Base-by-base conservation (phyloP, 2,329 filamentous ascomycete genomes). In the Graphiopsis chlorocephala region DNA sequence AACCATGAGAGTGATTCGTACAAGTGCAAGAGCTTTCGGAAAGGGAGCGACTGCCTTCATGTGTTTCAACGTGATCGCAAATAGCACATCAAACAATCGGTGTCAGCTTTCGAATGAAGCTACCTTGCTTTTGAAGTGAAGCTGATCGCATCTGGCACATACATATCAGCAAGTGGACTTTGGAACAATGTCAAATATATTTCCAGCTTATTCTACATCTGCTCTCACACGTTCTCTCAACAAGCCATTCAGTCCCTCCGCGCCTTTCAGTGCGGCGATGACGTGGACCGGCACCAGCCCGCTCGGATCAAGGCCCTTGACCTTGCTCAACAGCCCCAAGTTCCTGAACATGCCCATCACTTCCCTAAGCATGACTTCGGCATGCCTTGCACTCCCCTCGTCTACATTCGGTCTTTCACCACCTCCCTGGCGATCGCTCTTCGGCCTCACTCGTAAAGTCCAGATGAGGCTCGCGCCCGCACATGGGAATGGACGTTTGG, bases 221-320 rank as follows among this genome's bases (percentile, higher is more conserved):
- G n/a, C n/a, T 10, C 23, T 20, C n/a, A 7, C 38, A 4, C 3
- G 17, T 28, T 53, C 50, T 2, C 42, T 29, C 28, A 61, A 33
- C 56, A 72, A 61, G 0, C 72, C 72, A 35, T 79, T 72, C 73
- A 94, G 76, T 23, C 84, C 88, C 73, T 85, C 81, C 4, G 88
- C 87, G 2, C 85, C 89, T 77, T 89, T 89, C 76, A 90, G 84
- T 2, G 88, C 90, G 20, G 86, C 88, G 14, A 87, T 88, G 66
- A 94, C 80, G 80, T 94, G 91, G 89, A 91, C 92, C 20, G 91
- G 91, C 71, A 90, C 79, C n/a, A 87, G 82, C 17, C 78, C 79
- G 72, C 88, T 62, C 25, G 60, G 23, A 50, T 64, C 62, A 71
- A 76, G 86, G 77, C 74, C 90, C 66, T 89, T 85, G 25, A 88